phyloP scores from a whole-genome alignment of 306 rosid species.

The Vigna angularis region DNA sequence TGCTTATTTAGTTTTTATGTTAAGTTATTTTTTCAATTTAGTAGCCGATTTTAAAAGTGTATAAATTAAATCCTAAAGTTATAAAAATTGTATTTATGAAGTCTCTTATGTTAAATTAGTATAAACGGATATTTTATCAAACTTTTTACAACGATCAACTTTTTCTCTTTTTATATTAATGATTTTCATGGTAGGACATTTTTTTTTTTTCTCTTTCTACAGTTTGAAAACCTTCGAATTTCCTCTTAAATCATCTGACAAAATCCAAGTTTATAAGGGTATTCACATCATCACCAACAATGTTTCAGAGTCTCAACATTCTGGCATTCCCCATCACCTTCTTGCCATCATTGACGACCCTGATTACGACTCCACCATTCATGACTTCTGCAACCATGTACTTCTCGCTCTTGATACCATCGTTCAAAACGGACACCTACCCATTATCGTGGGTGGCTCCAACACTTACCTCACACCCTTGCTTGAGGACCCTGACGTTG shows the following conservation, averaged over 20 bases:
- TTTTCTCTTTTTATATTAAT: too few species aligned
- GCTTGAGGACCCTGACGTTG: slow-evolving; percentile 14
- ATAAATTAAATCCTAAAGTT: too few species aligned
- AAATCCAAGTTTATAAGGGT: background rate
- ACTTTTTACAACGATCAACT: too few species aligned
- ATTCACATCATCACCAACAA: slow-evolving; percentile 6
- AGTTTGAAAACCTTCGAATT: too few species aligned
- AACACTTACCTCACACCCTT: slow-evolving; percentile 37
- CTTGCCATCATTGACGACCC: slow-evolving; percentile 35
- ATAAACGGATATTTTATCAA: too few species aligned
- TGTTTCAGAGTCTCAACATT: background rate
- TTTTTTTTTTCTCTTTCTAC: too few species aligned
- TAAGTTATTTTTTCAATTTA: too few species aligned
- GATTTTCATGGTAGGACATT: too few species aligned
- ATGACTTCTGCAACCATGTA: slow-evolving; percentile 25
- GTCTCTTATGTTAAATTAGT: too few species aligned
- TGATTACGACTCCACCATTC: slow-evolving; percentile 19
- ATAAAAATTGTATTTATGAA: too few species aligned
- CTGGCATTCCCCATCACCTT: slow-evolving; percentile 37
- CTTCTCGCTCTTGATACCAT: slow-evolving; percentile 5
- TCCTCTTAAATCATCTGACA: background rate
- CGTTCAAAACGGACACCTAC: slow-evolving; percentile 22
- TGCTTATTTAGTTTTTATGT: too few species aligned
- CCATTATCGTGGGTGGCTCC: slow-evolving; percentile 53
- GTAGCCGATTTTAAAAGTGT: too few species aligned